Conservation (phyloP, 345 rosid genomes). For the Fremontodendron californicum region DNA sequence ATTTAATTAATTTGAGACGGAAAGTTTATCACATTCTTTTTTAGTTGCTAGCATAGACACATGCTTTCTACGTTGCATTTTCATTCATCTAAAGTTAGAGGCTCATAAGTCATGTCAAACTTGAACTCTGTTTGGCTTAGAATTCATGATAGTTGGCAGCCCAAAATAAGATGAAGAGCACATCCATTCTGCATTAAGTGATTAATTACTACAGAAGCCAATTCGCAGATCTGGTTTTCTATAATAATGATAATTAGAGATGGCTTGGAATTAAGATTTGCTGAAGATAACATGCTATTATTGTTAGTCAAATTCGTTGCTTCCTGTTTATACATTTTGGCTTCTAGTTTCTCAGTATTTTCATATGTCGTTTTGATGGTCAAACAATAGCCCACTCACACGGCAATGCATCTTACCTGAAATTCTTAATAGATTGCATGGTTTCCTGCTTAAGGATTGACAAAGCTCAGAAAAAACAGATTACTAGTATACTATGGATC, state of each 20-base stretch:
- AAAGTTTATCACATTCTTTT: neutral
- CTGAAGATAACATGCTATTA: neutral
- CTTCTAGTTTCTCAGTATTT: neutral
- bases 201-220: neutral
- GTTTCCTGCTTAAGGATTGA: neutral
- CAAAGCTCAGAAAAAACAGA: neutral
- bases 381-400: neutral
- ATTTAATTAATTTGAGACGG: neutral
- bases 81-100: neutral
- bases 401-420: neutral
- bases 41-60: neutral
- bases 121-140: neutral
- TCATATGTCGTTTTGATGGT: neutral
- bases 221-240: neutral
- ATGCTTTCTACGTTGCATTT: neutral
- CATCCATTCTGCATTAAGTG: neutral
- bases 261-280: neutral
- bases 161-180: neutral
- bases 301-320: neutral
- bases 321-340: neutral
- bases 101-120: neutral
- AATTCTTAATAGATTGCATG: neutral
- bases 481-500: neutral
- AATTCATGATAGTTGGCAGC: neutral
- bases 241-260: neutral